Conservation (phyloP, 2,329 filamentous ascomycete species). For the Aspergillus fructus region DNA sequence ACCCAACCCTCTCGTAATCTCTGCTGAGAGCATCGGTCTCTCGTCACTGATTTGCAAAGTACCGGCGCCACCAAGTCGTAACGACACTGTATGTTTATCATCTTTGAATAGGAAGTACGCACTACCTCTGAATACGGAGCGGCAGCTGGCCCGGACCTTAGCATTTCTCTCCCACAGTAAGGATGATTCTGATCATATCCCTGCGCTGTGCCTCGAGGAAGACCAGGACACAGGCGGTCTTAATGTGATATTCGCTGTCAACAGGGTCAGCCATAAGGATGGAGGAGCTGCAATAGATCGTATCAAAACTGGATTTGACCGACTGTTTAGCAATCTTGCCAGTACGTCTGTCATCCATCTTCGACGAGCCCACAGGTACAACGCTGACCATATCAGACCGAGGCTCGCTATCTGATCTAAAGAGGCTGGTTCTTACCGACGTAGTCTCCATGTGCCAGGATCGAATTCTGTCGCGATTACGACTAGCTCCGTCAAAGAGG, state of each 20-base stretch:
- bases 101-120: background rate
- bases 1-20: no score
- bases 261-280: background rate
- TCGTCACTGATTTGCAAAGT: background rate
- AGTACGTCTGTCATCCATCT: background rate
- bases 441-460: constrained; percentile 30
- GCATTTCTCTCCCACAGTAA: constrained; percentile 34
- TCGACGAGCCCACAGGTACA: no score
- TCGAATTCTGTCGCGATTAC: constrained; percentile 30
- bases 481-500: constrained; percentile 15
- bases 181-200: constrained; percentile 30
- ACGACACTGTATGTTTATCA: background rate
- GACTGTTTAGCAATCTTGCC: background rate
- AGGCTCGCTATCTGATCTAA: background rate
- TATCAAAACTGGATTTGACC: background rate
- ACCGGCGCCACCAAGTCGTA: background rate
- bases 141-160: constrained; percentile 26
- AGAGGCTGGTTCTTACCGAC: background rate
- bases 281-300: background rate
- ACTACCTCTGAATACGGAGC: constrained; percentile 35
- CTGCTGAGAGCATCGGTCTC: background rate
- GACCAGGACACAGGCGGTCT: background rate
- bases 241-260: background rate
- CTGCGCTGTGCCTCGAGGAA: constrained; percentile 36
- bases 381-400: background rate